These are phyloP conservation scores for Pisolithus sp. DNA, from an alignment of 768 basidiomycete species.

Conservation along the genomic window DNA sequence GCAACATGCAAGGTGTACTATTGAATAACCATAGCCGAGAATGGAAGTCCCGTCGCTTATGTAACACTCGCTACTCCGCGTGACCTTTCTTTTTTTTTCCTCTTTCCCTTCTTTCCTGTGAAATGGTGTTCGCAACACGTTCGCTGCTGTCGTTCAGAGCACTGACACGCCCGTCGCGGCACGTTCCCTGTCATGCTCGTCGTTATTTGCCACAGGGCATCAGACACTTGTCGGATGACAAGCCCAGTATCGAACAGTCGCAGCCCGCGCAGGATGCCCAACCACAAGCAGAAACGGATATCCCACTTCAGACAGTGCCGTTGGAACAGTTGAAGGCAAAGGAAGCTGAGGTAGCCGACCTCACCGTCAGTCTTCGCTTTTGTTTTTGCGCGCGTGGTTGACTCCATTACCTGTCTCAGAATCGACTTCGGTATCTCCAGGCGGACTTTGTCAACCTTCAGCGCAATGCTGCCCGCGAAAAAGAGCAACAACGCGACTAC, in stretches of 20 bases:
- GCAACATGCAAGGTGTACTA: no score
- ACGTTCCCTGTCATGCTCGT: conserved; percentile 19
- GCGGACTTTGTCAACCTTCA: conserved; percentile 96
- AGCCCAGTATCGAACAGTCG: conserved; percentile 7
- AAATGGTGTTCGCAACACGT: conserved; percentile 17
- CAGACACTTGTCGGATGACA: conserved; percentile 59
- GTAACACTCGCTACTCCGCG: no score
- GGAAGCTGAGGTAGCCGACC: conserved; percentile 73
- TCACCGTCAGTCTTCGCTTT: conserved; percentile 53
- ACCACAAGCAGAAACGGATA: conserved; percentile 8
- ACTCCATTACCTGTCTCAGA: conserved; percentile 38
- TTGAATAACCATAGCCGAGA: no score
- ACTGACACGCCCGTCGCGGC: conserved; percentile 33
- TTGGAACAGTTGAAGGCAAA: conserved; percentile 67
- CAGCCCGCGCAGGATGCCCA: background rate
- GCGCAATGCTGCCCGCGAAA: conserved; percentile 85
- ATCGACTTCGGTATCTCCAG: conserved; percentile 83
- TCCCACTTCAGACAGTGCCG: conserved; percentile 32
- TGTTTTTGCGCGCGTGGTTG: conserved; percentile 2
- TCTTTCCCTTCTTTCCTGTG: conserved; percentile 14
- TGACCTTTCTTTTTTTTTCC: no score
- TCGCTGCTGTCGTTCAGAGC: conserved; percentile 46
- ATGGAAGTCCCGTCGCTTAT: no score
- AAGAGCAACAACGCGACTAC: conserved; percentile 87
- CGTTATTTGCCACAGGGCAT: background rate